phyloP scores from a whole-genome alignment of 331 rosid species.

The Rhamnella rubrinervis region DNA sequence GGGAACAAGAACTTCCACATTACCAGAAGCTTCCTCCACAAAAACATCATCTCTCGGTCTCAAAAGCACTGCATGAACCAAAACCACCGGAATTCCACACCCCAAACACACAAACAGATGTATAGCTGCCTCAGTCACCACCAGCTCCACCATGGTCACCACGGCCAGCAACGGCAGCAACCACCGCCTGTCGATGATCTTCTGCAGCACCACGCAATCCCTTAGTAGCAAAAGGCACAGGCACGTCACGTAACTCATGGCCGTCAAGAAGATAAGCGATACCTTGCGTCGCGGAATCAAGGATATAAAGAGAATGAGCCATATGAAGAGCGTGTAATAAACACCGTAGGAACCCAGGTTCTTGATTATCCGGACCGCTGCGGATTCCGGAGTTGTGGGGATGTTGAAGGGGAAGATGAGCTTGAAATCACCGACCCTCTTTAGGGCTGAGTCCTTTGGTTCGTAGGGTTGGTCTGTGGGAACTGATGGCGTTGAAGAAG shows the following conservation, averaged over 20 bases:
- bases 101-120: slow-evolving; percentile 49
- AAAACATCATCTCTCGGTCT: slow-evolving; percentile 34
- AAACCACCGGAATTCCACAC: slow-evolving; percentile 35
- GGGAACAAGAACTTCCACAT: slow-evolving; percentile 34
- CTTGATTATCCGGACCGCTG: slow-evolving; percentile 33
- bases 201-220: slow-evolving; percentile 43
- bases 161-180: slow-evolving; percentile 40
- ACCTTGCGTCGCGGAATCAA: slow-evolving; percentile 50
- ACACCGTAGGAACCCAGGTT: slow-evolving; percentile 39
- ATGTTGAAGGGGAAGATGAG: slow-evolving; percentile 40
- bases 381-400: slow-evolving; percentile 51
- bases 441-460: slow-evolving; percentile 31
- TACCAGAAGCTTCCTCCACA: slow-evolving; percentile 31
- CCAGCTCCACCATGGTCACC: slow-evolving; percentile 43
- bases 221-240: slow-evolving; percentile 34
- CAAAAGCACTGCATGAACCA: slow-evolving; percentile 60
- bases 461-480: slow-evolving; percentile 5
- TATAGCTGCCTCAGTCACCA: slow-evolving; percentile 40
- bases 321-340: slow-evolving; percentile 51
- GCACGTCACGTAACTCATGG: slow-evolving; percentile 48
- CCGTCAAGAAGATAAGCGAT: slow-evolving; percentile 43
- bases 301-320: slow-evolving; percentile 63
- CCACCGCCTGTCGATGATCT: slow-evolving; percentile 36
- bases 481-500: slow-evolving; percentile 21
- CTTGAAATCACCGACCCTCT: slow-evolving; percentile 18